Evolutionary conservation across 495 filamentous ascomycete genomes (phyloP).

Genomic region (Echria macrotheca): DNA sequence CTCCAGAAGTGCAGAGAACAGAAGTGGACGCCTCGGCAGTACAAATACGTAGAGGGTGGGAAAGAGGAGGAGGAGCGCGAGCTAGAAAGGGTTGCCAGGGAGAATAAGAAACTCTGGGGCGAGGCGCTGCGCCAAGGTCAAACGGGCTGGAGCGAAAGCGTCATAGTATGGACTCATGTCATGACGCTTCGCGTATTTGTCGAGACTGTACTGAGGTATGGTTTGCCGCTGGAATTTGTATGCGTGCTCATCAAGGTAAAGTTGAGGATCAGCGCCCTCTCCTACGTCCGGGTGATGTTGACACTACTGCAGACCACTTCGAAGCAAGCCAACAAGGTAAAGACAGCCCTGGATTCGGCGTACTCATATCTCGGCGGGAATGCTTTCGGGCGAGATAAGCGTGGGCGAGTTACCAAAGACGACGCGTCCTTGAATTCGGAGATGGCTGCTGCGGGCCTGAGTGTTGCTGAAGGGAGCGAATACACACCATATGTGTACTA

Average conservation of each 20-base stretch:
- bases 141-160: slow-evolving; percentile 86
- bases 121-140: slow-evolving; percentile 82
- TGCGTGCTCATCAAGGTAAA: slow-evolving; percentile 77
- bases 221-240: slow-evolving; percentile 82
- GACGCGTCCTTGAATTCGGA: slow-evolving; percentile 70
- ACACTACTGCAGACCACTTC: slow-evolving; percentile 60
- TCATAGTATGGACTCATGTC: slow-evolving; percentile 93
- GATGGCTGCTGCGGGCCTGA: slow-evolving; percentile 63
- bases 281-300: slow-evolving; percentile 6
- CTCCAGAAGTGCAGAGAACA: slow-evolving; percentile 82
- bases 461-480: slow-evolving; percentile 63
- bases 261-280: neutral
- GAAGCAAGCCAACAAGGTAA: slow-evolving; percentile 77
- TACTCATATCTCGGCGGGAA: slow-evolving; percentile 95
- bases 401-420: slow-evolving; percentile 82
- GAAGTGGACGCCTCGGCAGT: slow-evolving; percentile 91
- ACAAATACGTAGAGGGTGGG: slow-evolving; percentile 84
- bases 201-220: slow-evolving; percentile 92
- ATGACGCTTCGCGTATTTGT: slow-evolving; percentile 90
- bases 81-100: slow-evolving; percentile 67
- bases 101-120: slow-evolving; percentile 82
- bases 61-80: slow-evolving; percentile 82
- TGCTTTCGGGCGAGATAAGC: slow-evolving; percentile 90
- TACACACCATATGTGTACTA: slow-evolving; percentile 98
- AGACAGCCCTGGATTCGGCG: slow-evolving; percentile 69